Base-by-base conservation (phyloP, 805 yeast species). In the Scheffersomyces coipomensis region DNA sequence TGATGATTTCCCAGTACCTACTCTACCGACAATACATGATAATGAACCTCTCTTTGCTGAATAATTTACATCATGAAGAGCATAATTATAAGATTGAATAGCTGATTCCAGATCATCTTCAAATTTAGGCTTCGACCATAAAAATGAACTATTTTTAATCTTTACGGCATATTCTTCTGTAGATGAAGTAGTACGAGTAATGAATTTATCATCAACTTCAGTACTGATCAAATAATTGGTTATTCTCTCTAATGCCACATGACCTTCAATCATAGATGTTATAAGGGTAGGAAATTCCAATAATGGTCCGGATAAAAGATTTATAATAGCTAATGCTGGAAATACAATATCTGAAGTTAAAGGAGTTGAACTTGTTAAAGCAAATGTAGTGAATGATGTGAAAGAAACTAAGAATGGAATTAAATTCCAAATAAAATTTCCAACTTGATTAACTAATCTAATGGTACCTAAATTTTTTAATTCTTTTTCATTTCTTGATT, bases 1-100 rank as follows among this genome's bases (percentile, higher is more conserved):
- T 0, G 87, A 75, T 2, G 85, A 73, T 49, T 83, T 83, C 35
- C 88, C 88, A 12, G 83, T 60, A 3, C 88, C 88, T 23, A 83
- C 87, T 48, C 76, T 64, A 9, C 88, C 88, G 19, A 82, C 81
- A 37, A 83, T 60, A 57, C 88, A 80, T 1, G 78, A 65, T 39
- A 83, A 60, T 27, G 71, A 65, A 4, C 83, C 82, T 48, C 72
- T 74, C 13, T 49, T 59, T 1, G 81, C 85, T 6, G 51, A 43
- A 45, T 79, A 79, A 38, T 69, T 56, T 34, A 80, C 67, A 48
- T 75, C 56, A 31, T 63, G 58, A 37, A 82, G 58, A 0, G 86
- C 59, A 29, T 38, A 42, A 35, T 62, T 63, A 8, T 8, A 27
- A 5, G 30, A 27, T 27, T 27, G 30, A n/a, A 12, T 16, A 15